phyloP scores from a whole-genome alignment of 331 rosid genomes.

The Quercus phellos region DNA sequence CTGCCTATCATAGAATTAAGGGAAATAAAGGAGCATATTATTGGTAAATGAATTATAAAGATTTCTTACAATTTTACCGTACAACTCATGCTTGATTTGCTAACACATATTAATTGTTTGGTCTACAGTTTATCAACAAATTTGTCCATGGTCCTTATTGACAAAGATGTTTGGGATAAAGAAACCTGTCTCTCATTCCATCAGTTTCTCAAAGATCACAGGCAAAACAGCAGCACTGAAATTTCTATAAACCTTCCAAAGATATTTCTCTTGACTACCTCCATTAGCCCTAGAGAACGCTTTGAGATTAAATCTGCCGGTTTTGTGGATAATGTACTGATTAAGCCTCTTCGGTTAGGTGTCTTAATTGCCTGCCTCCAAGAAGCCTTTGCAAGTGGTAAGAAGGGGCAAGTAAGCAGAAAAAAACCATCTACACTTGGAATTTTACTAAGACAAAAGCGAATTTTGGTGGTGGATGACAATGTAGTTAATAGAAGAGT shows the following conservation, averaged over 20 bases:
- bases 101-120: conserved; percentile 13
- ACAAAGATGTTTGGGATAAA: conserved; percentile 73
- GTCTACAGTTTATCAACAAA: conserved; percentile 39
- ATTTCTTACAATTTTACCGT: not conserved
- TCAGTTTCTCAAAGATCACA: conserved; percentile 33
- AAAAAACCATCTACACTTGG: conserved; percentile 49
- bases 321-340: conserved; percentile 49
- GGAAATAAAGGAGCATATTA: not conserved
- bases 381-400: conserved; percentile 59
- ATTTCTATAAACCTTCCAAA: conserved; percentile 39
- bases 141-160: conserved; percentile 67
- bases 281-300: conserved; percentile 33
- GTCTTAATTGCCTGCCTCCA: conserved; percentile 52
- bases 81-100: conserved; percentile 13
- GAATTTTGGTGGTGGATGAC: conserved; percentile 89
- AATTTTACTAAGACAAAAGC: conserved; percentile 46
- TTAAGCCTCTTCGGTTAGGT: conserved; percentile 69
- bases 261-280: conserved; percentile 62
- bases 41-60: not conserved
- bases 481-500: conserved; percentile 86
- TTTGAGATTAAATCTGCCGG: conserved; percentile 55
- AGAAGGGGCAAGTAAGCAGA: conserved; percentile 40
- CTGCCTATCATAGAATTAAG: not conserved
- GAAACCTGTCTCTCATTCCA: conserved; percentile 33
- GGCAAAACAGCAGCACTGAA: conserved; percentile 32